Evolutionary conservation across 1,284 basidiomycete genomes (phyloP), one percentile per base, ranked within the genome.

Genomic region (Agroathelia rolfsii): DNA sequence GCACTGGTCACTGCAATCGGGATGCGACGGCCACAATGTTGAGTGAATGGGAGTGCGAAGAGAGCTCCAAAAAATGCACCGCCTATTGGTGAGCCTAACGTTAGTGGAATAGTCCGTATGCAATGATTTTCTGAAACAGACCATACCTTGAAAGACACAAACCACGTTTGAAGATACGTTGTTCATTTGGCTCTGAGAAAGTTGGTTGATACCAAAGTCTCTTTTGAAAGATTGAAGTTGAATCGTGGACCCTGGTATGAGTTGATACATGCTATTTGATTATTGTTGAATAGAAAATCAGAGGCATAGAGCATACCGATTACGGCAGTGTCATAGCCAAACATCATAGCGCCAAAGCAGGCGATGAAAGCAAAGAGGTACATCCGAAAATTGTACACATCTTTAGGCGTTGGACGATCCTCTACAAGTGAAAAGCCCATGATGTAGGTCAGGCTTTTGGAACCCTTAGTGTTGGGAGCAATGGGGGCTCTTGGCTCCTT

Each of bases 341-440:
- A 63, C 48, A 59, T 60, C 20, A 57, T 50, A 15, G 62, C 58
- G 5, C 57, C 62, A 34, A 59, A 61, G 3, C 59, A 51, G 9
- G 57, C 55, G 16, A 58, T 44, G 32, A 56, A 45, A 4, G 66
- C 55, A 22, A 61, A 53, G 8, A 48, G 33, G 38, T 63, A 70
- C 0, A 68, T 55, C 14, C 62, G 54, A 53, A 53, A 59, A 44
- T 70, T 70, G 58, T 71, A 70, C 14, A 72, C 59, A 28, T 60
- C 52, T 32, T 43, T 43, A 5, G 62, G 62, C n/a, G 61, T 62
- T 2, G 60, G 59, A 2, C 63, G 42, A 44, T 66, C 62, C 37
- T 66, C 64, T 14, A 50, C 35, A 37, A 40, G 45, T 2, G 39
- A 20, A 7, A 49, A n/a, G n/a, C n/a, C n/a, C n/a, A n/a, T n/a